Percentiles rank a stretch among this genome's conserved stretches.
Evolutionary conservation across 2,329 filamentous ascomycete genomes (phyloP).

Genomic region (Cercospora canescens): DNA sequence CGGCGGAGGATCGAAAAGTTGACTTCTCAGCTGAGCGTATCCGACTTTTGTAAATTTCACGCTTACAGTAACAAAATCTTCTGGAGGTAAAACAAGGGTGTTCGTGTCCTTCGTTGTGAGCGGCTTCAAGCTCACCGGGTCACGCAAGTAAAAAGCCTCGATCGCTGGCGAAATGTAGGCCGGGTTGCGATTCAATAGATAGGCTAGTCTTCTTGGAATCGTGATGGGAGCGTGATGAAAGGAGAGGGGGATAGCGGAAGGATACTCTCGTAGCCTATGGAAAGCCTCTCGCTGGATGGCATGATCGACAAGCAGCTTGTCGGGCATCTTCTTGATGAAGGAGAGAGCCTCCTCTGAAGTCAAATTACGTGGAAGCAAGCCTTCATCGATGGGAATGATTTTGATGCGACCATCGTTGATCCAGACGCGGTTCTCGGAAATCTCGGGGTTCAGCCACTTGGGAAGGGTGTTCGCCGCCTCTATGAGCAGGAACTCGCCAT

Average conservation of each 20-base stretch:
- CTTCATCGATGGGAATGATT: slow-evolving; percentile 62
- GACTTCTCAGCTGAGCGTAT: slow-evolving; percentile 86
- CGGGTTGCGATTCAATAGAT: slow-evolving; percentile 73
- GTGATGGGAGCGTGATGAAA: slow-evolving; percentile 74
- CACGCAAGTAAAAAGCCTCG: slow-evolving; percentile 89
- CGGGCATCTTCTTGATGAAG: slow-evolving; percentile 58
- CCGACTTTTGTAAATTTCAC: slow-evolving; percentile 83
- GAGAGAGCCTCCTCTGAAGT: slow-evolving; percentile 64
- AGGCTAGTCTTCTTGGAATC: slow-evolving; percentile 79
- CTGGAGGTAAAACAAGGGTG: slow-evolving; percentile 66
- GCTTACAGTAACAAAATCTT: slow-evolving; percentile 77
- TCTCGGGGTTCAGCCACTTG: slow-evolving; percentile 87
- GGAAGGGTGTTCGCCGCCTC: slow-evolving; percentile 89
- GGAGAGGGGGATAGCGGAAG: slow-evolving; percentile 69
- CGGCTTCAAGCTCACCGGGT: slow-evolving; percentile 72
- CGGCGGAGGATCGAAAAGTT: slow-evolving; percentile 70
- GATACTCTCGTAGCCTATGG: slow-evolving; percentile 82
- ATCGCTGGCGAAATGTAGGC: slow-evolving; percentile 78
- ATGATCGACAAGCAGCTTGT: slow-evolving; percentile 67
- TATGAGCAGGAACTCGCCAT: slow-evolving; percentile 93
- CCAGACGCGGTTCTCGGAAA: slow-evolving; percentile 87
- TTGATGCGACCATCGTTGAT: slow-evolving; percentile 74
- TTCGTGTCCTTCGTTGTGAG: slow-evolving; percentile 59
- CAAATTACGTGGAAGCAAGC: slow-evolving; percentile 48
- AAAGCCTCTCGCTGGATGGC: slow-evolving; percentile 87